Evolutionary conservation across 2,329 filamentous ascomycete species (phyloP), one percentile per base, ranked within the genome.

Genomic region (Colletotrichum sp.): DNA sequence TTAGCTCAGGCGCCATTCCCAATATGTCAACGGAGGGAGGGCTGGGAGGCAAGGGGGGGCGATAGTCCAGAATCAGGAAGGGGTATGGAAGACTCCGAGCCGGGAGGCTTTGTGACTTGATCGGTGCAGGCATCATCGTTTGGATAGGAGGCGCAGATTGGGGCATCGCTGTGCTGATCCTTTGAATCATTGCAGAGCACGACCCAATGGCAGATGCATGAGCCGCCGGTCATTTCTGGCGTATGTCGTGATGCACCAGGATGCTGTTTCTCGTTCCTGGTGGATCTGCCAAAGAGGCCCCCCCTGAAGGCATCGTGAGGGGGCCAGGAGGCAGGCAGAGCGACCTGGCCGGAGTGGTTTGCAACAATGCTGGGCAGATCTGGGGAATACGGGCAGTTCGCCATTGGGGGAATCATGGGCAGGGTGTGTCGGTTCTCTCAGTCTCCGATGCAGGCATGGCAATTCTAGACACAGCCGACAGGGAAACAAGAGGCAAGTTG

Each of bases 101-200:
- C 30, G 16, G 59, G 34, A 63, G 68, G 68, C 62, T 66, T 65
- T 30, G 55, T 26, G 26, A 55, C n/a, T 68, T 28, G 48, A 67
- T 72, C 62, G 62, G 18, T 36, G 39, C 28, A 16, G 60, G 59
- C 52, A 75, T 62, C 10, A 36, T 62, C 44, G 16, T 34, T 32
- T 10, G 16, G 18, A 52, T 16, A 24, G 22, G 34, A 48, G 30
- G 64, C 48, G 65, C 66, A 68, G 63, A 66, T 48, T 39, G 59
- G 26, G 57, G 10, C 26, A 63, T 60, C 64, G 73, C 64, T 75
- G 72, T 57, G 70, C 15, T 24, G 70, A 68, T 73, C 65, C 15
- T 24, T 16, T 57, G 69, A 72, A 57, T 59, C 55, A 28, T 16
- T 44, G 10, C 13, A 22, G 24, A 48, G 44, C 60, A 63, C 32